Percentiles rank a stretch among this genome's conserved stretches.
Evolutionary conservation across 164 flowering plant genomes (phyloP).

Genomic region (Sedum album): DNA sequence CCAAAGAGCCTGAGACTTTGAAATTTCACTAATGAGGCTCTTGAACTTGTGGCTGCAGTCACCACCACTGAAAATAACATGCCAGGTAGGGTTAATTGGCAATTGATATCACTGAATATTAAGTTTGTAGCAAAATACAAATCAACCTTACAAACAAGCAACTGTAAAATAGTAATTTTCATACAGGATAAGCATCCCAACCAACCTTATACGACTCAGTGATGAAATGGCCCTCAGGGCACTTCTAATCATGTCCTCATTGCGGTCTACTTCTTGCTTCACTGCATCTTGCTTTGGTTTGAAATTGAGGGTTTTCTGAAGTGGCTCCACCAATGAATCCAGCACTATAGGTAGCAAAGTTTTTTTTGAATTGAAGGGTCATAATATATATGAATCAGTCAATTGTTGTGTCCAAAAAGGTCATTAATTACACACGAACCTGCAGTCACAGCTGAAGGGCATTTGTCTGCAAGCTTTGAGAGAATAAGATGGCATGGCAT

Average conservation of each 20-base stretch:
- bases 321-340: slow-evolving; percentile 97
- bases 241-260: slow-evolving; percentile 99
- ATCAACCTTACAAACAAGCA: neutral
- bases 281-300: slow-evolving; percentile 98
- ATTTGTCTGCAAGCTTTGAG: slow-evolving; percentile 93
- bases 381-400: neutral
- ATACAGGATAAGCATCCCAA: neutral
- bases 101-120: neutral
- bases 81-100: neutral
- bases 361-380: too few species aligned
- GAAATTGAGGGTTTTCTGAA: slow-evolving; percentile 77
- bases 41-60: slow-evolving; percentile 86
- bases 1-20: slow-evolving; percentile 43
- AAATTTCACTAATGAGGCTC: slow-evolving; percentile 68
- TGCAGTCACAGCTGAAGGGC: slow-evolving; percentile 94
- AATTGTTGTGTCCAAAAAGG: neutral
- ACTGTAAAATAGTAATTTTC: neutral
- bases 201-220: slow-evolving; percentile 81
- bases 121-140: neutral
- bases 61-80: slow-evolving; percentile 65
- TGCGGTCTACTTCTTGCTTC: slow-evolving; percentile 98
- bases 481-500: slow-evolving; percentile 99
- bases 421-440: slow-evolving; percentile 32
- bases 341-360: slow-evolving; percentile 41
- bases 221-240: slow-evolving; percentile 94